These are phyloP conservation scores for Clarireedia paspali DNA, from an alignment of 2,329 filamentous ascomycete species.

Conservation along the genomic window DNA sequence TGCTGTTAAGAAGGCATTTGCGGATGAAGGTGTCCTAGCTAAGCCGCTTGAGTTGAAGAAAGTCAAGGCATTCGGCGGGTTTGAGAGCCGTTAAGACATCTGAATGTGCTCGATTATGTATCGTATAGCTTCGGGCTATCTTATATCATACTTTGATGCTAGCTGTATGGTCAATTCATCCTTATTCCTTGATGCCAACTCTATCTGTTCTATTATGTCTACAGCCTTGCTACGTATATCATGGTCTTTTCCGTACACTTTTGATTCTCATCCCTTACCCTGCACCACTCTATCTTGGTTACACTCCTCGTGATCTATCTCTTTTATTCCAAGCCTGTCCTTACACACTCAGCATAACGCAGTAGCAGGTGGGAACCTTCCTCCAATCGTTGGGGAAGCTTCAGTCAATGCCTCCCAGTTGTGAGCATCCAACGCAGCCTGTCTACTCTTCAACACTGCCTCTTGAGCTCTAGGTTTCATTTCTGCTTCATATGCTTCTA, in stretches of 20 bases:
- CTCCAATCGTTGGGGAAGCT: conserved; percentile 33
- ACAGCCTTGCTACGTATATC: too few species aligned
- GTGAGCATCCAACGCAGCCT: conserved; percentile 48
- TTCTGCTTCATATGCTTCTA: conserved; percentile 38
- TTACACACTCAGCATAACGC: not conserved
- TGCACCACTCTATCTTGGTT: too few species aligned
- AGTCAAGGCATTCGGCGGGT: not conserved
- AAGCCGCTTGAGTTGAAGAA: not conserved
- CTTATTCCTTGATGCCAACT: too few species aligned
- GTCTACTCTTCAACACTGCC: conserved; percentile 42
- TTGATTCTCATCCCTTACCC: too few species aligned
- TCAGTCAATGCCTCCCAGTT: conserved; percentile 38
- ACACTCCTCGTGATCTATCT: too few species aligned
- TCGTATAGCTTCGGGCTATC: not conserved
- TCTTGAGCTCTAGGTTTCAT: conserved; percentile 37
- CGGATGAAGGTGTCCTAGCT: not conserved
- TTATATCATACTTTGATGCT: too few species aligned
- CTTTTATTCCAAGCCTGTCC: too few species aligned
- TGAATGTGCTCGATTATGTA: not conserved
- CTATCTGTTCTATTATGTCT: too few species aligned
- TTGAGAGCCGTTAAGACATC: not conserved
- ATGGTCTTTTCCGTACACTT: too few species aligned
- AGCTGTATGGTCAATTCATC: too few species aligned
- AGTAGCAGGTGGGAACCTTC: conserved; percentile 1
- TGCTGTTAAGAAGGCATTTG: not conserved